A percentile compares a stretch with the other conserved stretches of the same genome.
Evolutionary conservation across 73 alveolate genomes (phyloP).

Genomic region (Symbiodinium natans): DNA sequence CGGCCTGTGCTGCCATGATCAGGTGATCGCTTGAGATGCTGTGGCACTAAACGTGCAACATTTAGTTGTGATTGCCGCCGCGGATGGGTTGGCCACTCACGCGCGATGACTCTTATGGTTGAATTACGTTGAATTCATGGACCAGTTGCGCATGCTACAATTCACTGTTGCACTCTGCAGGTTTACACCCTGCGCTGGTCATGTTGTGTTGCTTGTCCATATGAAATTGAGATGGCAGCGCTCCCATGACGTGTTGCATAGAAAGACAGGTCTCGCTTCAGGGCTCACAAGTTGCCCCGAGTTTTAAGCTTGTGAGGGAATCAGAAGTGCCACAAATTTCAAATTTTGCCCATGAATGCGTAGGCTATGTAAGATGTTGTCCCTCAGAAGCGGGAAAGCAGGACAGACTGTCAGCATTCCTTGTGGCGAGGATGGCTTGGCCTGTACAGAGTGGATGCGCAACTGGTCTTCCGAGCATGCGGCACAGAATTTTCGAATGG

Average conservation of each 20-base stretch:
- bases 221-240: too few relatives aligned
- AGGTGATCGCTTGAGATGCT: constrained; percentile 1
- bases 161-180: too few relatives aligned
- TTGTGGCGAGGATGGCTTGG: not conserved
- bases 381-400: not conserved
- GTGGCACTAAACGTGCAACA: not conserved
- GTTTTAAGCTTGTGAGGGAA: not conserved
- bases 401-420: not conserved
- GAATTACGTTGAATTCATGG: too few relatives aligned
- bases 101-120: too few relatives aligned
- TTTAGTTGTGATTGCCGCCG: too few relatives aligned
- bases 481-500: not conserved
- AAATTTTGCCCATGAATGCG: too few relatives aligned
- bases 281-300: not conserved
- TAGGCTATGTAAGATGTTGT: not conserved
- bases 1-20: not conserved
- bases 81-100: too few relatives aligned
- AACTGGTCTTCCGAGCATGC: not conserved
- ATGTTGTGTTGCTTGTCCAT: too few relatives aligned
- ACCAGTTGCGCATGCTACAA: too few relatives aligned
- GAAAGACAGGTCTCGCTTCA: not conserved
- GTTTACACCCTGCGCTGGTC: too few relatives aligned
- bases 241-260: too few relatives aligned
- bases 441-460: not conserved
- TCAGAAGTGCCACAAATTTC: too few relatives aligned